phyloP scores from a whole-genome alignment of 148 eudicot genomes.

The Rhododendron simsii region DNA sequence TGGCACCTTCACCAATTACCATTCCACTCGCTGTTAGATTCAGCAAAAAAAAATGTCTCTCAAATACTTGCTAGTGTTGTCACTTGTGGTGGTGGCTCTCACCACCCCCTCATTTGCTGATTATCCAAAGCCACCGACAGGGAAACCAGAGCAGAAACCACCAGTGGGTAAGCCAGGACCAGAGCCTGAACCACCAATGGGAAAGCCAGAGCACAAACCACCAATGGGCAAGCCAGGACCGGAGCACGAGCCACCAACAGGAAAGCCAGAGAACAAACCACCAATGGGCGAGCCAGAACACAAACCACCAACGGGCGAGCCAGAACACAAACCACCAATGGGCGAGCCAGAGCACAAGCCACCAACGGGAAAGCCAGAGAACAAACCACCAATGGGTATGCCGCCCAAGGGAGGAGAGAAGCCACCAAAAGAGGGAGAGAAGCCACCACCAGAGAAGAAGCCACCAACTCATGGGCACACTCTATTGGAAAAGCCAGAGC shows the following conservation, averaged over 20 bases:
- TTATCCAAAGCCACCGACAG: background rate
- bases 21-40: background rate
- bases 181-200: background rate
- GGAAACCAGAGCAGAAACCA: background rate
- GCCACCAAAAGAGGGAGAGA: background rate
- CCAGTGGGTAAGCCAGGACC: background rate
- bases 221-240: background rate
- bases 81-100: constrained; percentile 6
- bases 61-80: constrained; percentile 4
- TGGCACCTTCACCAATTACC: background rate
- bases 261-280: background rate
- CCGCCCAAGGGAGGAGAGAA: background rate
- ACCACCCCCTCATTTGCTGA: constrained; percentile 1
- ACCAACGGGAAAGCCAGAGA: background rate
- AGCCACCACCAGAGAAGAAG: background rate
- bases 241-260: background rate
- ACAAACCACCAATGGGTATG: background rate
- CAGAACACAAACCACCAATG: background rate
- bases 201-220: background rate
- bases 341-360: background rate
- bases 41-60: background rate
- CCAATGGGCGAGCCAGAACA: background rate
- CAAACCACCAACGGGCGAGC: background rate
- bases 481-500: background rate
- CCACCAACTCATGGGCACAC: background rate